Base-by-base conservation (phyloP, 495 filamentous ascomycete species). In the Cercophora sp. region DNA sequence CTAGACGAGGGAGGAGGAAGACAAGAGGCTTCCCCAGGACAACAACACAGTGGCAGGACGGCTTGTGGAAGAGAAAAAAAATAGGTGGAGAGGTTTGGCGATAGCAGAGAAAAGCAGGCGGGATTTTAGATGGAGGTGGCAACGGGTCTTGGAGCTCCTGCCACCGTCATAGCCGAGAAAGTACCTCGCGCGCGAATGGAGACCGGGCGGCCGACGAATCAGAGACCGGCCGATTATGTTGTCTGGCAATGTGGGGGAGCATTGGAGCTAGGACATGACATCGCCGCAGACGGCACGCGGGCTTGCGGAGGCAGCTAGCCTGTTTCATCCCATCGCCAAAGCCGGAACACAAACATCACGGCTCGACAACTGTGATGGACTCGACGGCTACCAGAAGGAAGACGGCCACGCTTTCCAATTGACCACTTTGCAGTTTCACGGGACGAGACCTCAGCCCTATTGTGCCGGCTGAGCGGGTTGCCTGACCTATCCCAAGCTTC, bases 131-230 rank as follows among this genome's bases (percentile, higher is more conserved):
- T 50, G 44, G 32, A 51, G 40, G 59, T 60, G 62, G 61, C 64
- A 63, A 64, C 54, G 41, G 40, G 22, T 41, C 46, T 39, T 52
- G 47, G 60, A 57, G 55, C 59, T 60, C 57, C 60, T 56, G 49
- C 62, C 59, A 67, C 62, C 62, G 62, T 65, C 59, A 65, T 67
- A 63, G 64, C 64, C 64, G 64, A 67, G 57, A 57, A 60, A 62
- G 61, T 55, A 54, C 54, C 60, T 64, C 52, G 53, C 56, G 52
- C 57, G 52, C 40, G 25, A 48, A 59, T 63, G 63, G 63, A 61
- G 55, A 52, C 57, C 22, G 47, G 43, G 22, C 32, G 9, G 22
- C 24, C 13, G 53, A 40, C 63, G 57, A 65, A 65, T 65, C 57
- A 65, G 19, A 27, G 42, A 9, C 25, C 32, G 37, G 51, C 24